Evolutionary conservation across 345 rosid genomes (phyloP), one percentile per base, ranked within the genome.

Genomic region (Excoecaria agallocha): DNA sequence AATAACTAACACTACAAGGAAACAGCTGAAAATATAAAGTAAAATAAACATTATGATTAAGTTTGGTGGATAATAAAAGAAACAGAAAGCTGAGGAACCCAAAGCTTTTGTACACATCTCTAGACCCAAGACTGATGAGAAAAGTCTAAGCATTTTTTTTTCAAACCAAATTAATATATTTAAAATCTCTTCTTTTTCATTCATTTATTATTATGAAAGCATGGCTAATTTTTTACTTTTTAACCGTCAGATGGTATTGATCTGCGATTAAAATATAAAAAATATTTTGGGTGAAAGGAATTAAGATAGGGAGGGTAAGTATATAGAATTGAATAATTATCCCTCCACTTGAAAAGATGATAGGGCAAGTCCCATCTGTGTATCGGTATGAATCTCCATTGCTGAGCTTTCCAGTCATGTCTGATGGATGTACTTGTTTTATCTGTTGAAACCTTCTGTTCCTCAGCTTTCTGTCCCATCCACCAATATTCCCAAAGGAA

Each of bases 391-490:
- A 24, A 17, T 38, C 78, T 12, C 30, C 30, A 30, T n/a, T 15
- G 37, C 75, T 70, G 86, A 82, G 86, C 76, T 82, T 72, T 83
- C 84, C 66, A 81, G 81, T 85, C 87, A 81, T 72, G 86, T 83
- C 83, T 78, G 82, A 77, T 82, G 86, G 82, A 82, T 67, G 86
- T 88, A 85, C 91, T 88, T 86, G 82, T 77, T 77, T 78, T 11
- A 11, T 85, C 90, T 90, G 88, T 85, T 75, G 61, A 75, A 81
- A 86, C 85, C 84, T 86, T 89, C 93, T 89, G 93, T 89, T 89
- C 88, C 87, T 78, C 83, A 80, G 81, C 92, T 85, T 92, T 90
- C 87, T 89, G 92, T 92, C 97, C 90, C 89, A 85, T 88, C 94
- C 88, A 83, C 79, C 80, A 61, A 77, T 77, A 82, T 84, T 82